Base-by-base conservation (phyloP, 2,329 filamentous ascomycete species). In the Microdochium bolleyi region DNA sequence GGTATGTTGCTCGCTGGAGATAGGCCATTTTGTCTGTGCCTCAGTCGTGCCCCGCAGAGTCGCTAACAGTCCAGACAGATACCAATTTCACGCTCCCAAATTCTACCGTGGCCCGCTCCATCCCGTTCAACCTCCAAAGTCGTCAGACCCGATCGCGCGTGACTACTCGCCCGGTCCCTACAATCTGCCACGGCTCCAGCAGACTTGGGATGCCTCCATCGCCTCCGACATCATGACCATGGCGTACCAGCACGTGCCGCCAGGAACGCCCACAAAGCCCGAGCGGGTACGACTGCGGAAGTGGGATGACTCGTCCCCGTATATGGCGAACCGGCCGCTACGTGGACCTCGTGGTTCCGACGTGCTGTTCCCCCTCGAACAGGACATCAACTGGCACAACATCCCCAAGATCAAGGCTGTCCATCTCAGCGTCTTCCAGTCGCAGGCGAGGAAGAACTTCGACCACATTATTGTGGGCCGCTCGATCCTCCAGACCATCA, bases 91-190 rank as follows among this genome's bases (percentile, higher is more conserved):
- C 58, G 87, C 92, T 50, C 94, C 94, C 57, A 94, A 92, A 74
- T 99, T 92, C 79, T 85, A 96, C 70, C 89, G 92, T 64, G 94
- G 94, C 53, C 92, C 92, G 58, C 79, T 97, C 24, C 92, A 97
- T 68, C 94, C 94, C 50, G 84, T 96, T 64, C 90, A 96, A 73
- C 88, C 90, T 54, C 92, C 90, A n/a, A 80, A 84, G 38, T 81
- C 85, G 51, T 94, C 92, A 57, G 89, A 96, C 63, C 92, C 92
- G 1, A 81, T 87, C 25, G 96, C 94, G 54, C 87, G 94, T 66
- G 79, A 90, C 65, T 99, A 94, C 69, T 78, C 88, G 24, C 92
- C 94, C 1, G 94, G 94, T 0, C 94, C 94, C 2, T 99, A 97
- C 77, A 88, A 86, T 65, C 78, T 88, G 50, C 88, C 92, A 13